Evolutionary conservation across 306 rosid species (phyloP).

Genomic region (Lathyrus oleraceus): DNA sequence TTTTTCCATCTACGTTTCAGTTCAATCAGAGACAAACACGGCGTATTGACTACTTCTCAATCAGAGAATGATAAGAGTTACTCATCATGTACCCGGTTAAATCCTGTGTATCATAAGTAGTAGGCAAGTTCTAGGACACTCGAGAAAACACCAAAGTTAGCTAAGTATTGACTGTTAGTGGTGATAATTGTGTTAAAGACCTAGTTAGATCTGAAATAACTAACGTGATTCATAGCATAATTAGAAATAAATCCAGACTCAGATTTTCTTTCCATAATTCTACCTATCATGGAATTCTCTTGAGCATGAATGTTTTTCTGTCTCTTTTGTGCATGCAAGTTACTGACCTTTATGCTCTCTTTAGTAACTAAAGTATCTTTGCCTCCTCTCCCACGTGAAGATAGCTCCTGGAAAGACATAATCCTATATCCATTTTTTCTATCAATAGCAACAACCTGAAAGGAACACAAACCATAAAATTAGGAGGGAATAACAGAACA

Average conservation of each 20-base stretch:
- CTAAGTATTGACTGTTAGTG: not conserved
- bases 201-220: not conserved
- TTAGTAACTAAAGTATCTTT: constrained; percentile 57
- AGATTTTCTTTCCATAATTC: constrained; percentile 4
- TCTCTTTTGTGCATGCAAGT: constrained; percentile 32
- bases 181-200: not conserved
- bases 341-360: constrained; percentile 74
- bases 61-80: not conserved
- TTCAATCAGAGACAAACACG: not conserved
- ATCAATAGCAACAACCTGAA: constrained; percentile 88
- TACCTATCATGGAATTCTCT: not conserved
- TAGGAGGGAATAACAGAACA: constrained; percentile 23
- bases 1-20: not conserved
- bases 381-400: constrained; percentile 85
- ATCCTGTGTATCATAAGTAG: not conserved
- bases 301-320: not conserved
- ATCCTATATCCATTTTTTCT: constrained; percentile 66
- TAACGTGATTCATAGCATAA: not conserved
- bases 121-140: not conserved
- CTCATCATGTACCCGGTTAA: not conserved
- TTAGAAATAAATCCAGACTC: not conserved
- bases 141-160: not conserved
- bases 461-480: constrained; percentile 29
- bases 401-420: constrained; percentile 89
- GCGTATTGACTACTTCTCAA: not conserved